Evolutionary conservation across 495 filamentous ascomycete genomes (phyloP).

Genomic region (Lepraria neglecta): DNA sequence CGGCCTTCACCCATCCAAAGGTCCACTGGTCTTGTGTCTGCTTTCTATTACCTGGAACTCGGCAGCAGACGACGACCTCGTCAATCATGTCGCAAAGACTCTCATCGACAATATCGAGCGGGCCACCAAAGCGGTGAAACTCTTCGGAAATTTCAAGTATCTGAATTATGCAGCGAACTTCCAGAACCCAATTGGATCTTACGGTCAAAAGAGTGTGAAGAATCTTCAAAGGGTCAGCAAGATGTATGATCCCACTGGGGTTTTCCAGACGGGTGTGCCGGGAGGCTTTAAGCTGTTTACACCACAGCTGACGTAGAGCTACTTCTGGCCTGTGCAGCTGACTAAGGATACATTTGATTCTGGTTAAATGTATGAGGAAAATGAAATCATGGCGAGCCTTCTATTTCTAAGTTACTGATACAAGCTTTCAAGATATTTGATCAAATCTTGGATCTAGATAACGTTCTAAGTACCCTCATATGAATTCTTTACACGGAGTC

Average conservation of each 20-base stretch:
- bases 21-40: conserved; percentile 4
- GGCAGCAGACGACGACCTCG: background rate
- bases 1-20: conserved; percentile 15
- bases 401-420: too few relatives aligned
- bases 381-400: too few relatives aligned
- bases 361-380: too few relatives aligned
- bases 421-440: too few relatives aligned
- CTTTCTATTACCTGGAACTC: conserved; percentile 7
- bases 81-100: background rate
- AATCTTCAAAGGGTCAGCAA: conserved; percentile 30
- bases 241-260: conserved; percentile 35
- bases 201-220: conserved; percentile 31
- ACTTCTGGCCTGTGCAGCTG: too few relatives aligned
- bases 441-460: too few relatives aligned
- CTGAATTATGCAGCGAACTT: conserved; percentile 43
- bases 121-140: conserved; percentile 36
- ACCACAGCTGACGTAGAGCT: too few relatives aligned
- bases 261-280: conserved; percentile 37
- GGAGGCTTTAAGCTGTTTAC: conserved; percentile 37
- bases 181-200: conserved; percentile 37
- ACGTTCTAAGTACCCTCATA: too few relatives aligned
- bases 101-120: conserved; percentile 16
- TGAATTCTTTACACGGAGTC: too few relatives aligned
- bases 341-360: too few relatives aligned
- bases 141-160: conserved; percentile 51